phyloP scores from a whole-genome alignment of 257 asterid species.

The Eustoma russellianum region DNA sequence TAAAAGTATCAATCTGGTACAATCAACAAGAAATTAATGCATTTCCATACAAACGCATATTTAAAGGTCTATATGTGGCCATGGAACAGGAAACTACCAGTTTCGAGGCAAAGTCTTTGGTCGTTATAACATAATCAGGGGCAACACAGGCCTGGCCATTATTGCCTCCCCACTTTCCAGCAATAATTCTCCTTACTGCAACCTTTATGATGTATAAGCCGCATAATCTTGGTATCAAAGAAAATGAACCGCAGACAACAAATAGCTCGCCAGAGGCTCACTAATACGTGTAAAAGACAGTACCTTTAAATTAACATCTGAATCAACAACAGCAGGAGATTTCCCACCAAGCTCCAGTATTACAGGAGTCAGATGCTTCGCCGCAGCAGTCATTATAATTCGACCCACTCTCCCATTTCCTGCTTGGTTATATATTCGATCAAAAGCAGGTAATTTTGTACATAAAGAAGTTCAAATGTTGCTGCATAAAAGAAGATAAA shows the following conservation, averaged over 20 bases:
- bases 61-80: neutral
- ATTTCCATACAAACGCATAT: neutral
- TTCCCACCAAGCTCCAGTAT: slow-evolving; percentile 91
- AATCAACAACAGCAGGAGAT: slow-evolving; percentile 68
- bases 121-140: slow-evolving; percentile 75
- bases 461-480: neutral
- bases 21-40: slow-evolving; percentile 10
- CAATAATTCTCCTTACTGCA: slow-evolving; percentile 58
- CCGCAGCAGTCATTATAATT: slow-evolving; percentile 70
- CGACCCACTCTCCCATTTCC: slow-evolving; percentile 83
- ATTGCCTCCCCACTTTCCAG: slow-evolving; percentile 94
- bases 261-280: neutral
- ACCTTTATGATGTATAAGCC: slow-evolving; percentile 35
- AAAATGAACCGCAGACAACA: neutral
- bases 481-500: no score
- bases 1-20: slow-evolving; percentile 46
- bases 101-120: slow-evolving; percentile 52
- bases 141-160: slow-evolving; percentile 88
- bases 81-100: slow-evolving; percentile 33
- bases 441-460: neutral
- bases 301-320: slow-evolving; percentile 55
- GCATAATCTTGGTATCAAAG: neutral
- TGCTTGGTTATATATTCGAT: slow-evolving; percentile 13
- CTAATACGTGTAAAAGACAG: neutral
- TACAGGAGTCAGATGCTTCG: slow-evolving; percentile 86